A percentile compares a stretch with the other conserved stretches of the same genome.
Evolutionary conservation across 768 basidiomycete genomes (phyloP).

Genomic region (Lactifluus pinguis): DNA sequence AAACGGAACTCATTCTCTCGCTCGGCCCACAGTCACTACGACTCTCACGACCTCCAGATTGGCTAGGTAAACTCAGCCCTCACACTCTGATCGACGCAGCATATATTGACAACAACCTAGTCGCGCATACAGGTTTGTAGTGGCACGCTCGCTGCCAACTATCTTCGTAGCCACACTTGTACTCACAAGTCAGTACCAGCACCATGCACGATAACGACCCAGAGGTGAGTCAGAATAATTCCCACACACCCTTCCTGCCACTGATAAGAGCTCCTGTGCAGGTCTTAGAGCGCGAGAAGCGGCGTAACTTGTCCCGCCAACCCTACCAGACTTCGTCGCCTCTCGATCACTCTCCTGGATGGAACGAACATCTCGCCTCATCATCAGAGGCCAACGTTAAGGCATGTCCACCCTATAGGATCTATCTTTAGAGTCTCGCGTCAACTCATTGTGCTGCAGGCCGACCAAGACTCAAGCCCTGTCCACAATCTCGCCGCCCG

Average conservation of each 20-base stretch:
- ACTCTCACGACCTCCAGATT: not conserved
- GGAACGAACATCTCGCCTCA: slow-evolving; percentile 61
- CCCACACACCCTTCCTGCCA: not conserved
- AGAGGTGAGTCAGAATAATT: slow-evolving; percentile 28
- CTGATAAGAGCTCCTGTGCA: slow-evolving; percentile 18
- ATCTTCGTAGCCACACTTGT: not conserved
- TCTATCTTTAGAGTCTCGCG: not conserved
- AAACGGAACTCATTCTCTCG: slow-evolving; percentile 16
- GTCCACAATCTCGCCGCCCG: slow-evolving; percentile 11
- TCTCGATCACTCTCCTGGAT: slow-evolving; percentile 50
- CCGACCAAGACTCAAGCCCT: slow-evolving; percentile 7
- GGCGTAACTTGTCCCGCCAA: slow-evolving; percentile 35
- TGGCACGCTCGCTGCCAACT: not conserved
- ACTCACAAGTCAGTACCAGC: slow-evolving; percentile 21
- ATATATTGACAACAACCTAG: not conserved
- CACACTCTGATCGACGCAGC: not conserved
- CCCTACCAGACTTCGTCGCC: slow-evolving; percentile 43
- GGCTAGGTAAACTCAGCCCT: not conserved
- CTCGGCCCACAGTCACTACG: slow-evolving; percentile 6
- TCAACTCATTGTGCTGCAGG: slow-evolving; percentile 1
- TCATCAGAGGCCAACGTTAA: slow-evolving; percentile 59
- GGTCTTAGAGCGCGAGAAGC: slow-evolving; percentile 46
- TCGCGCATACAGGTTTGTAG: slow-evolving; percentile 13
- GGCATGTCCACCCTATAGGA: slow-evolving; percentile 26
- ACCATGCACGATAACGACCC: slow-evolving; percentile 55